These are phyloP conservation scores for Apiospora malaysiana DNA, from an alignment of 2,329 filamentous ascomycete genomes.

Conservation along the genomic window DNA sequence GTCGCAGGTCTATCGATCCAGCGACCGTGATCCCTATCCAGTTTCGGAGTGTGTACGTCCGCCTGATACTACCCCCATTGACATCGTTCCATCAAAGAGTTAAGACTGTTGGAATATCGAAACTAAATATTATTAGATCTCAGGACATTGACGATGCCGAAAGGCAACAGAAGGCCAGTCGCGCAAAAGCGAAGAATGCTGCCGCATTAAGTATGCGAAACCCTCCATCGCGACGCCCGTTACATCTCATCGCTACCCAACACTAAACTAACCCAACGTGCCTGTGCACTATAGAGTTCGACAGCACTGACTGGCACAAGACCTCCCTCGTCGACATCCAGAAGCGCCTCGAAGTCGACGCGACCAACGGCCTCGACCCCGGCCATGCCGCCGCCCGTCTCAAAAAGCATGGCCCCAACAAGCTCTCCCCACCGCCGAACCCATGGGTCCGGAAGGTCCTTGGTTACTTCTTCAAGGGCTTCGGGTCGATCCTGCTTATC, in stretches of 20 bases:
- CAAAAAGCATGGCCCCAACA: constrained; percentile 48
- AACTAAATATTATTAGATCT: not conserved
- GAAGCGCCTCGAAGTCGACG: not conserved
- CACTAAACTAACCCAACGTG: not conserved
- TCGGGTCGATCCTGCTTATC: constrained; percentile 53
- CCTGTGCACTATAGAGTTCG: not conserved
- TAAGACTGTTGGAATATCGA: constrained; percentile 33
- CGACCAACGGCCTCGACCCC: not conserved
- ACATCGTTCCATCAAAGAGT: constrained; percentile 42
- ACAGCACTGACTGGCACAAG: not conserved
- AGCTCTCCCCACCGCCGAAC: constrained; percentile 46
- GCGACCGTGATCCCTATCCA: not conserved
- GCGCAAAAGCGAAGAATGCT: not conserved
- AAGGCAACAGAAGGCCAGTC: not conserved
- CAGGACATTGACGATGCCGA: constrained; percentile 5
- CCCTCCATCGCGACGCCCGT: not conserved
- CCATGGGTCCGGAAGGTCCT: constrained; percentile 50
- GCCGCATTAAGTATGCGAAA: not conserved
- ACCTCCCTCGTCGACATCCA: not conserved
- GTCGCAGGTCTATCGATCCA: constrained; percentile 31
- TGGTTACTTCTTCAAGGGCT: constrained; percentile 52
- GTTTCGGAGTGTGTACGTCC: constrained; percentile 8
- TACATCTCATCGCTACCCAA: not conserved
- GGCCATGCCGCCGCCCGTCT: constrained; percentile 40
- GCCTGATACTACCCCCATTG: not conserved